Evolutionary conservation across 441 rosid species (phyloP).

Genomic region (Adansonia rubrostipa): DNA sequence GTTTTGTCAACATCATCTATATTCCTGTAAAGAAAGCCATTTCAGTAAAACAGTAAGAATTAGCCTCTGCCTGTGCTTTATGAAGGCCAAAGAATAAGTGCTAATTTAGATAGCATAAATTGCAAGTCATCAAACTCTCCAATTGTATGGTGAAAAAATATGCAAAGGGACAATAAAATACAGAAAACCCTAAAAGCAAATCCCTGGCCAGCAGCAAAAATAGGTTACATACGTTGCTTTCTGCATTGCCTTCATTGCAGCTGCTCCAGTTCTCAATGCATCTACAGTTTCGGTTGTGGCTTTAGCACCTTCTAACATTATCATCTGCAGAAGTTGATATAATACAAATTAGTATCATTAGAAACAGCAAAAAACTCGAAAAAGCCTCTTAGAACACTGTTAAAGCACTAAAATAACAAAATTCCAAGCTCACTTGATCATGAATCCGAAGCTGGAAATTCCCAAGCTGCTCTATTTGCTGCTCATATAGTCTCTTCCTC

Average conservation of each 20-base stretch:
- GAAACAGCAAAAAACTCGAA: neutral
- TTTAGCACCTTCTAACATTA: constrained; percentile 95
- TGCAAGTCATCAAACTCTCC: neutral
- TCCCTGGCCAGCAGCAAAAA: neutral
- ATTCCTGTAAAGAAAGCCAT: constrained; percentile 50
- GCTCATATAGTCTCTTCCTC: constrained; percentile 90
- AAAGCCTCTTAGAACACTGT: neutral
- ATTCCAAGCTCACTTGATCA: constrained; percentile 66
- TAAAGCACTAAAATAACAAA: constrained; percentile 1
- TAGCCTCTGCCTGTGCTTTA: neutral
- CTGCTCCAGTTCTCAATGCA: constrained; percentile 92
- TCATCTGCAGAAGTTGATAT: constrained; percentile 59
- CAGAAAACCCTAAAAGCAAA: constrained; percentile 7
- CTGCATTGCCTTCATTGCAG: constrained; percentile 97
- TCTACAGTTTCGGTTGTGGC: constrained; percentile 97
- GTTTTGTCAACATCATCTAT: constrained; percentile 95
- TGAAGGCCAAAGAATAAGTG: constrained; percentile 15
- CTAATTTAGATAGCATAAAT: neutral
- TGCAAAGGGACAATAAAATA: neutral
- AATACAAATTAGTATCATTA: neutral
- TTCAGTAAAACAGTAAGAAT: constrained; percentile 16
- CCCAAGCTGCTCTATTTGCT: constrained; percentile 93
- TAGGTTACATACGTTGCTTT: constrained; percentile 68
- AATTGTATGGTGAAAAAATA: neutral
- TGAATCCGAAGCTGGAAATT: constrained; percentile 92